Conservation (phyloP, 805 yeast genomes). For the Pichia cabralensis region DNA sequence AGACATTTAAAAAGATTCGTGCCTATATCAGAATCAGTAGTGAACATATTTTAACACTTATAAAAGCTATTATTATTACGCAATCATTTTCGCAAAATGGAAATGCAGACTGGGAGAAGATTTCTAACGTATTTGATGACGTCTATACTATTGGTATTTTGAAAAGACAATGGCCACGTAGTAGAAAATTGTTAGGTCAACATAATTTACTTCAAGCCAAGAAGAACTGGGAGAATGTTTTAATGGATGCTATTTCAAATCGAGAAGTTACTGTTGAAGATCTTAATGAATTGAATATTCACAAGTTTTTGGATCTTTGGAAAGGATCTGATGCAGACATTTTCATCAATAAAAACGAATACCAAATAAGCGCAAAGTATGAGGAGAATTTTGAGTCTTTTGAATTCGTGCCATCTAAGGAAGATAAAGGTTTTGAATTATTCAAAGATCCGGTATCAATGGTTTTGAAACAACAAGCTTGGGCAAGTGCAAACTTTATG, state of each 20-base stretch:
- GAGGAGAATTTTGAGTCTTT: conserved; percentile 40
- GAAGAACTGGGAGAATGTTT: conserved; percentile 56
- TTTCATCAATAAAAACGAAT: conserved; percentile 21
- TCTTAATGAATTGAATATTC: conserved; percentile 40
- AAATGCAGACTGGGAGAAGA: conserved; percentile 54
- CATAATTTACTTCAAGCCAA: conserved; percentile 45
- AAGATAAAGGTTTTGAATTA: conserved; percentile 28
- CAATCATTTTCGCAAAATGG: conserved; percentile 46
- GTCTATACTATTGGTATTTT: conserved; percentile 33
- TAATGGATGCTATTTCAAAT: conserved; percentile 47
- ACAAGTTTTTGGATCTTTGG: conserved; percentile 57
- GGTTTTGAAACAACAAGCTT: conserved; percentile 55
- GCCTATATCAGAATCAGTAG: conserved; percentile 17
- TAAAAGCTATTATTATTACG: conserved; percentile 57
- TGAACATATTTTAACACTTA: conserved; percentile 43
- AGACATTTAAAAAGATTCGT: conserved; percentile 16
- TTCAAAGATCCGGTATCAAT: conserved; percentile 47
- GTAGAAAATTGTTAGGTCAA: conserved; percentile 48
- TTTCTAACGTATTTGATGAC: conserved; percentile 39
- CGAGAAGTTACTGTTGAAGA: conserved; percentile 42
- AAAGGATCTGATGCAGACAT: conserved; percentile 30
- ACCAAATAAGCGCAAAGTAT: conserved; percentile 27
- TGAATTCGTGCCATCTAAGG: conserved; percentile 28
- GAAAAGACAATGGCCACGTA: conserved; percentile 60
- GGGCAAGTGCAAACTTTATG: conserved; percentile 37